phyloP scores from a whole-genome alignment of 495 filamentous ascomycete genomes.

The Chlorociboria aeruginascens region DNA sequence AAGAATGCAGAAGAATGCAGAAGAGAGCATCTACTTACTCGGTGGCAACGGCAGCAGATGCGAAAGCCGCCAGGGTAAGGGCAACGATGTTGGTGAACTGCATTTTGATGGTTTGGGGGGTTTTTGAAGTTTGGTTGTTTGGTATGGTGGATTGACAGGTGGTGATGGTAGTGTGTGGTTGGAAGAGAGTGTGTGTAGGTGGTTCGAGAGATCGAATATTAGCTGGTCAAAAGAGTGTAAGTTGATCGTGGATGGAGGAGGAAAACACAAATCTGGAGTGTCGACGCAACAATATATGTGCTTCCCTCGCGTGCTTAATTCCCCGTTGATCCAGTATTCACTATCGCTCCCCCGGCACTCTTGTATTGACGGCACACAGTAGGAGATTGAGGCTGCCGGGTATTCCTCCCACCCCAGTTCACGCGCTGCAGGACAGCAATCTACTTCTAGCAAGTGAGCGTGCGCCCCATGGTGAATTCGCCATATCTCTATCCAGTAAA shows the following conservation, averaged over 20 bases:
- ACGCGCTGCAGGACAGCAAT: neutral
- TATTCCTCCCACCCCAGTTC: neutral
- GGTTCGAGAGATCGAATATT: conserved; percentile 4
- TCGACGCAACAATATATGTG: conserved; percentile 11
- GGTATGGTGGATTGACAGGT: conserved; percentile 2
- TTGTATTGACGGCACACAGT: conserved; percentile 4
- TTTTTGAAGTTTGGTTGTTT: neutral
- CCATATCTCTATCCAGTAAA: conserved; percentile 3
- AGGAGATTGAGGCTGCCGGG: conserved; percentile 16
- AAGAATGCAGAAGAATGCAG: neutral
- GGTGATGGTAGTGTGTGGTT: conserved; percentile 6
- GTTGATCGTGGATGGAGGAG: conserved; percentile 15
- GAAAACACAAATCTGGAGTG: neutral
- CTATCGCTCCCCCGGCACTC: neutral
- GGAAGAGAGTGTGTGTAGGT: neutral
- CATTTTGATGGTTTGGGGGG: conserved; percentile 19
- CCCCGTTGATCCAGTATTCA: neutral
- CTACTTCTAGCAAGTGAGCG: conserved; percentile 9
- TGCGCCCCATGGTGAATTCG: conserved; percentile 1
- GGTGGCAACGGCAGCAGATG: conserved; percentile 7
- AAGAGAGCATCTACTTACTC: conserved; percentile 9
- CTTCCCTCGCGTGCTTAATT: neutral
- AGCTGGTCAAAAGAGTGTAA: conserved; percentile 18
- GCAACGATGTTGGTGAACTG: conserved; percentile 16
- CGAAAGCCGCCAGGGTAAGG: conserved; percentile 15